Evolutionary conservation across 805 yeast species (phyloP).

Genomic region (Tanozyma kutaoensis): DNA sequence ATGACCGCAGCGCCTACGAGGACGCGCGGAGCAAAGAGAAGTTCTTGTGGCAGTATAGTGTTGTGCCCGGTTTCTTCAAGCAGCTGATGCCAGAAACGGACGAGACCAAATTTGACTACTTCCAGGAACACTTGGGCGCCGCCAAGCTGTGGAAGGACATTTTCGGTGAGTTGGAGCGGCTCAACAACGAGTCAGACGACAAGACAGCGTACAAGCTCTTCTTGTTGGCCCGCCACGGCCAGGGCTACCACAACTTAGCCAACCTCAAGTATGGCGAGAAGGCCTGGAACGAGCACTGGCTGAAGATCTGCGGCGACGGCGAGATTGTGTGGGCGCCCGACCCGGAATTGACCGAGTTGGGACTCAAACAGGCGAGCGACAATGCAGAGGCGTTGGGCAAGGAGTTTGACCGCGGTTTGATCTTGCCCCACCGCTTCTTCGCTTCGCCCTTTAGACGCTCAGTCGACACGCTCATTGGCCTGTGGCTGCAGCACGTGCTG

Average conservation of each 20-base stretch:
- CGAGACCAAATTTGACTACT: slow-evolving; percentile 26
- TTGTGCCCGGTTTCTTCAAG: slow-evolving; percentile 28
- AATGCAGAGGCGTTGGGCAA: slow-evolving; percentile 27
- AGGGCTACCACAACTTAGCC: slow-evolving; percentile 39
- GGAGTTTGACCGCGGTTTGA: slow-evolving; percentile 15
- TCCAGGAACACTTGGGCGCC: slow-evolving; percentile 30
- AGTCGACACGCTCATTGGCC: slow-evolving; percentile 31
- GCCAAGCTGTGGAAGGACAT: slow-evolving; percentile 21
- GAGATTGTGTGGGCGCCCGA: slow-evolving; percentile 37
- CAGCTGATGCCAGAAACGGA: slow-evolving; percentile 30
- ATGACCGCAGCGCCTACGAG: slow-evolving; percentile 8
- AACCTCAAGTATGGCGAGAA: slow-evolving; percentile 30
- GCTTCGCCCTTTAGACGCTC: slow-evolving; percentile 41
- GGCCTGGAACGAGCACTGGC: slow-evolving; percentile 34
- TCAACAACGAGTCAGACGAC: slow-evolving; percentile 7
- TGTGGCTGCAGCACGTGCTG: slow-evolving; percentile 27
- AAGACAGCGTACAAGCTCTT: slow-evolving; percentile 29
- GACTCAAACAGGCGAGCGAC: slow-evolving; percentile 29
- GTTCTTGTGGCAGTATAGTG: slow-evolving; percentile 25
- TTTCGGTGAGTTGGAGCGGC: slow-evolving; percentile 1
- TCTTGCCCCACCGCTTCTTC: slow-evolving; percentile 27
- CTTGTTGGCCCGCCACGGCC: slow-evolving; percentile 39
- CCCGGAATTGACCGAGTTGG: slow-evolving; percentile 34
- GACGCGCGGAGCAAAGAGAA: slow-evolving; percentile 3
- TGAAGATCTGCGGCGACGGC: slow-evolving; percentile 31